Evolutionary conservation across 2,329 filamentous ascomycete genomes (phyloP), one percentile per base, ranked within the genome.

Genomic region (Thielaviopsis ethacetica): DNA sequence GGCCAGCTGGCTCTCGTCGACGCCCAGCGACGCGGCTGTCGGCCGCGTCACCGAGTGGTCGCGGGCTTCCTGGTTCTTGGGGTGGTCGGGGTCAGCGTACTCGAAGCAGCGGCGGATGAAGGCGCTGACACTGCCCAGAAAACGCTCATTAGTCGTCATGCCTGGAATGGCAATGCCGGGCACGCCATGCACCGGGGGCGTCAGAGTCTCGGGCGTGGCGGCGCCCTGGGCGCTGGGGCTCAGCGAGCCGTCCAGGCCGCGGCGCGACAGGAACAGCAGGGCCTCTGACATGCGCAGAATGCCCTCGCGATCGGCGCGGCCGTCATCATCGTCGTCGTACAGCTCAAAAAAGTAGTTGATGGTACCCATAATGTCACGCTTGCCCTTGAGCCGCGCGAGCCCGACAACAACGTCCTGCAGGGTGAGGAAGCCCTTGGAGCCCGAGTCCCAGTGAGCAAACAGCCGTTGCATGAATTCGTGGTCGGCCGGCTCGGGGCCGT

Each of bases 321-420:
- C 93, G 68, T 95, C 90, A 1, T 83, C 81, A 66, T 91, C 86
- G 64, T 98, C 91, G 68, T 98, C 93, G 69, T 97, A 96, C 0
- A 98, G 80, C 66, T 96, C 88, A 65, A 98, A 98, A 70, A 98
- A 97, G 71, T 97, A 97, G 62, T 84, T 93, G 67, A 98, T 97
- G 61, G 88, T 93, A 30, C 88, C 88, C 91, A 98, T 96, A 64
- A 98, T 96, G 70, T 98, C 93, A 53, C 85, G 84, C 59, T 86
- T 90, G 9, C 93, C 91, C 70, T 95, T 97, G 67, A 98, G 88
- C 15, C 87, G 83, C 1, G 91, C 91, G 53, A 98, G 76, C 0
- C 93, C 93, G 19, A 85, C 86, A 5, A 97, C 93, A 2, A 98
- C 89, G 65, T 97, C 88, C 67, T 95, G 90, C 55, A 98, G 73